Base-by-base conservation (phyloP, 345 rosid species). In the Citrus reticulata region DNA sequence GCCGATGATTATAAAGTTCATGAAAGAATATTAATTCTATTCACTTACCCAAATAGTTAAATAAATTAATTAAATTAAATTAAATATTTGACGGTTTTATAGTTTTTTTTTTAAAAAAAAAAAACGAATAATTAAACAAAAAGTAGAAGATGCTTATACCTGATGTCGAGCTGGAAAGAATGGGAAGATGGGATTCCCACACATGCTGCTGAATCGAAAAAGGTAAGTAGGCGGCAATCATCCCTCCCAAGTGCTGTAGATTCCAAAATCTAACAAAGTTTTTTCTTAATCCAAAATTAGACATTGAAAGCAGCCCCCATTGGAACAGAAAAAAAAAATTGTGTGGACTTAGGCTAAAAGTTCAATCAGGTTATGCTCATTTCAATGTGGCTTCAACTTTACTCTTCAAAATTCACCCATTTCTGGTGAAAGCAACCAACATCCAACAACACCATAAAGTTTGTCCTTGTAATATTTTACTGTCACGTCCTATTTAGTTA, bases 171-270 rank as follows among this genome's bases (percentile, higher is more conserved):
- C 80, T 82, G 83, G 78, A 84, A 85, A 84, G 88, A 83, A 67
- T 24, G 67, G 64, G 81, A 77, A 77, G 73, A 87, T 69, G 83
- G 88, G 88, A 85, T 82, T 82, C 84, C 73, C 77, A 49, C 88
- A 80, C 90, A 83, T 87, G 88, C 84, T 59, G 80, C 84, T 59
- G 80, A 79, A 71, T 80, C 78, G 17, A 51, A 79, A 83, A 82
- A 59, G 77, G 58, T 70, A 39, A 79, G 39, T 19, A 70, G 75
- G 70, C 25, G 54, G 55, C 77, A 79, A 84, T 87, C 86, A 84
- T 87, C 78, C 67, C 72, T 73, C 85, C 84, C 82, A 82, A 76
- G 72, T 79, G 86, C 64, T 72, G 14, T 64, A 78, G 84, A 85
- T 77, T 83, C 83, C 78, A 80, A 82, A 70, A 83, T 78, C 81